phyloP scores from a whole-genome alignment of 345 rosid genomes.

The Ricinus communis region DNA sequence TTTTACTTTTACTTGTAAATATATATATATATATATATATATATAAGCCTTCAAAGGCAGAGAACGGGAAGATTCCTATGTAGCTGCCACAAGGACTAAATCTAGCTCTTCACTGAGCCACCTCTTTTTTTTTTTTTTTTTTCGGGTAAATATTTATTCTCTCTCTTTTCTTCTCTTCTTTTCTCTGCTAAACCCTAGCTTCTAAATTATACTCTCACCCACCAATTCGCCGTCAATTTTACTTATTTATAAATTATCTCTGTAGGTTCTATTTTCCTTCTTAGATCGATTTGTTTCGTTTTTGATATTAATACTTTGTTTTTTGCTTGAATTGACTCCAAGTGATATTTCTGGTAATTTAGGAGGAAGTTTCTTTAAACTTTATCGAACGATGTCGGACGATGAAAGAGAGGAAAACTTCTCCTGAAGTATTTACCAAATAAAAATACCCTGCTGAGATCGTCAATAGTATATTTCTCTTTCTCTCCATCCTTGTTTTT shows the following conservation, averaged over 20 bases:
- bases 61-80: slow-evolving; percentile 11
- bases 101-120: slow-evolving; percentile 17
- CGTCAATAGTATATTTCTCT: slow-evolving; percentile 66
- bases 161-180: neutral
- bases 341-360: neutral
- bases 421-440: slow-evolving; percentile 92
- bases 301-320: neutral
- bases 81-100: neutral
- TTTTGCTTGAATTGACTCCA: neutral
- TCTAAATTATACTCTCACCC: neutral
- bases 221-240: neutral
- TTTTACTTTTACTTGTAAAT: too few species aligned
- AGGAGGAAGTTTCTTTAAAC: neutral
- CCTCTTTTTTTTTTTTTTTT: slow-evolving; percentile 4
- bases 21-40: too few species aligned
- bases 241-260: neutral
- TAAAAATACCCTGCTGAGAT: slow-evolving; percentile 96
- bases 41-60: too few species aligned
- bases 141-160: neutral
- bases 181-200: slow-evolving; percentile 4
- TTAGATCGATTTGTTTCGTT: neutral
- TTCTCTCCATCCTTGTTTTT: too few species aligned
- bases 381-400: slow-evolving; percentile 78
- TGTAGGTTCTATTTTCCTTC: neutral
- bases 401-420: slow-evolving; percentile 94